Evolutionary conservation across 306 rosid species (phyloP).

Genomic region (Cucurbita ficifolia): DNA sequence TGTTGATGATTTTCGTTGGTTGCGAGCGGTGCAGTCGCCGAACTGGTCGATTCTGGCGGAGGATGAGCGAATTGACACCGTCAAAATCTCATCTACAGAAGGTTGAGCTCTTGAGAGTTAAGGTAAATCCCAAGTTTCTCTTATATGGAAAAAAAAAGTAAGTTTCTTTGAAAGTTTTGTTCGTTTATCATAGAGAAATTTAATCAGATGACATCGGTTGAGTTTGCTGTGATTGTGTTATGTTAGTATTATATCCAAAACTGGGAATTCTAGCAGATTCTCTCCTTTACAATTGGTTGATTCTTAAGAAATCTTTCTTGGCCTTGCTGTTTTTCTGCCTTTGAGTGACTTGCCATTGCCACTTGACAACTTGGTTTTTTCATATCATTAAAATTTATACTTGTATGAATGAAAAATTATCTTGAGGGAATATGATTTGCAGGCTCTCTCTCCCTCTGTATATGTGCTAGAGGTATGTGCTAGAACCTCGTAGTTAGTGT

Average conservation of each 20-base stretch:
- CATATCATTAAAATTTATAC: background rate
- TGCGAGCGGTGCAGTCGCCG: slow-evolving; percentile 62
- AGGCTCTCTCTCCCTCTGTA: background rate
- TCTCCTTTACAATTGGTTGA: background rate
- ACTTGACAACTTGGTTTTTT: background rate
- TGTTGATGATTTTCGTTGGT: slow-evolving; percentile 85
- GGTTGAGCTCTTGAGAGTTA: background rate
- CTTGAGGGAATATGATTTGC: background rate
- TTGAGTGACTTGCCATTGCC: background rate
- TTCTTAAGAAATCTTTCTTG: background rate
- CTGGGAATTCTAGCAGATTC: background rate
- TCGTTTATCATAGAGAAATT: background rate
- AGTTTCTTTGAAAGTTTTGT: background rate
- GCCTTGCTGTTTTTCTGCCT: background rate
- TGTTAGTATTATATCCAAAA: background rate
- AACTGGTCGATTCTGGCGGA: slow-evolving; percentile 70
- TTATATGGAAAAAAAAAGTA: too few species aligned
- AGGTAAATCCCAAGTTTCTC: background rate
- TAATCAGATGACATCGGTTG: background rate
- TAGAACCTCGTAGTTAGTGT: background rate
- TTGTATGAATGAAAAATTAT: background rate
- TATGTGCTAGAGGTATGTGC: background rate
- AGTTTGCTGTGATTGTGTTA: background rate
- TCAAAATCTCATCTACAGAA: slow-evolving; percentile 16
- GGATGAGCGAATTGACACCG: slow-evolving; percentile 39